These are phyloP conservation scores for Thielaviopsis cerberus DNA, from an alignment of 2,329 filamentous ascomycete genomes.

Conservation along the genomic window DNA sequence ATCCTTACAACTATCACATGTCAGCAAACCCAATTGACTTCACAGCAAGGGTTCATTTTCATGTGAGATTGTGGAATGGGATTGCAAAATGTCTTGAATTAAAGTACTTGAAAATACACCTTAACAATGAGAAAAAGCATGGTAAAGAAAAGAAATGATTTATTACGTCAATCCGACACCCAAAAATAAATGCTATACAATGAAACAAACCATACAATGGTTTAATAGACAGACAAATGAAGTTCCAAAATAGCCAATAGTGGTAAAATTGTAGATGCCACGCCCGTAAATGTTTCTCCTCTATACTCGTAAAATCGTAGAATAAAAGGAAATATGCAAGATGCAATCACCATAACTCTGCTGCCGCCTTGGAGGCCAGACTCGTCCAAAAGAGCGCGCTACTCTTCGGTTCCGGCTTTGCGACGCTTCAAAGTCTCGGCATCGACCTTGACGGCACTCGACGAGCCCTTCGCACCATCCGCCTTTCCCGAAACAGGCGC, in stretches of 20 bases:
- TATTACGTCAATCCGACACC: no score
- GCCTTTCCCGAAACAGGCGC: background rate
- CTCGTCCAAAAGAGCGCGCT: conserved; percentile 5
- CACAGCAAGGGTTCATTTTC: background rate
- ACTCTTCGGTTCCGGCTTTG: conserved; percentile 5
- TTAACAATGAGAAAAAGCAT: background rate
- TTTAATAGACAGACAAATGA: background rate
- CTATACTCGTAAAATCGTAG: background rate
- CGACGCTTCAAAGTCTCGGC: conserved; percentile 6
- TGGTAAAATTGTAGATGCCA: background rate
- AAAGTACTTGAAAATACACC: background rate
- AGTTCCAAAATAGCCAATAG: background rate
- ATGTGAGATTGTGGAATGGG: background rate
- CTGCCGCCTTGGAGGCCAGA: conserved; percentile 1
- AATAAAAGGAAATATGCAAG: background rate
- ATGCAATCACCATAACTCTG: background rate
- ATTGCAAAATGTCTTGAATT: background rate
- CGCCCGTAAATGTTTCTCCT: background rate
- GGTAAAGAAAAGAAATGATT: background rate
- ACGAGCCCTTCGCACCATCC: background rate
- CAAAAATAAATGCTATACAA: background rate
- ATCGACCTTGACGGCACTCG: conserved; percentile 7
- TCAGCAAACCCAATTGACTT: background rate
- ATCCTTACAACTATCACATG: background rate
- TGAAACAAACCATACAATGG: background rate